Base-by-base conservation (phyloP, 2,329 filamentous ascomycete species). In the Plectosphaerella sp. region DNA sequence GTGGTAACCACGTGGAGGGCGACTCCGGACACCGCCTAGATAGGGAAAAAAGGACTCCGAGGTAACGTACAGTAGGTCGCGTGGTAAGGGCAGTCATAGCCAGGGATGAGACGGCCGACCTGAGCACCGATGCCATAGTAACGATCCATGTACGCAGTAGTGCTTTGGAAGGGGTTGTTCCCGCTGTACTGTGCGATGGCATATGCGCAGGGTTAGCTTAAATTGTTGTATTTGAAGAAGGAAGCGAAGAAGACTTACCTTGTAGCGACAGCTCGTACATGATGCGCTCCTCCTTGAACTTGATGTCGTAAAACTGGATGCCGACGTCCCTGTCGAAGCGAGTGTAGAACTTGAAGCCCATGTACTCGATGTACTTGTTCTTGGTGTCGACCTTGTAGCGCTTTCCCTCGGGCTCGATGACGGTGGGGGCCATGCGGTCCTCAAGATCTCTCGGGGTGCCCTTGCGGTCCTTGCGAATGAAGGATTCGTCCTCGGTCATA, bases 241-340 rank as follows among this genome's bases (percentile, higher is more conserved):
- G 24, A 2, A 24, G 28, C n/a, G 22, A 3, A 35, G 11, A 36
- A 5, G 10, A 9, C 33, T 9, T 36, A 49, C 48, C 48, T 43
- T 49, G 48, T 4, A 49, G 36, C 3, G 48, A 49, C 3, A 43
- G 37, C 20, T 49, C 48, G 22, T 80, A 80, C 45, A 80, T 65
- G 43, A 80, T 68, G 1, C 76, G 67, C 55, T 79, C 70, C 12
- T 72, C 74, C 56, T 75, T 75, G 64, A 76, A 79, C 33, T 48
- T 48, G 22, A 49, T 49, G 41, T 49, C 48, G 36, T 49, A 49
- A 22, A 49, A 49, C 36, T 49, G 48, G 20, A 49, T 49, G 7
- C 48, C 48, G n/a, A 49, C 48, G 25, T 49, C 48, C 37, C 48
- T 33, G 24, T 49, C 48, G 37, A 49, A 49, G n/a, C 48, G 48